Evolutionary conservation across 352 stramenopile genomes (phyloP).

Genomic region (Pythium brachiatum): DNA sequence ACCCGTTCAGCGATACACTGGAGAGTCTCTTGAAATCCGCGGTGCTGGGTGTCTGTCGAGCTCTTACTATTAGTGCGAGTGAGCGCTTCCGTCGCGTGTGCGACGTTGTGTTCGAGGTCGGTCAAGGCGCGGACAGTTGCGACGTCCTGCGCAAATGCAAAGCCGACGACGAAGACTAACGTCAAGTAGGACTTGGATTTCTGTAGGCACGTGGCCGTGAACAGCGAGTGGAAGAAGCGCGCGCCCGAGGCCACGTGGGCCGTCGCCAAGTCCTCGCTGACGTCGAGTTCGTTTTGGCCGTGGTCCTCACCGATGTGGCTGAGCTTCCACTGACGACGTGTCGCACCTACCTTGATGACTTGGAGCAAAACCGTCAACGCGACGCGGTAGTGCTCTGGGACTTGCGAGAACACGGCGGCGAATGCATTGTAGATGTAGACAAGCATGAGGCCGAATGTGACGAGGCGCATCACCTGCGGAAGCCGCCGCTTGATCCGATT

Average conservation of each 20-base stretch:
- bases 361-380: background rate
- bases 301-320: background rate
- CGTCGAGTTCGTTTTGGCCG: background rate
- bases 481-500: background rate
- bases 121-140: background rate
- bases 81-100: background rate
- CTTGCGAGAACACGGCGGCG: background rate
- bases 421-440: background rate
- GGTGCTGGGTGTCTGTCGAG: too few species aligned
- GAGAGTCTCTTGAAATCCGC: too few species aligned
- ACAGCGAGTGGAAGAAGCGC: slow-evolving; percentile 19
- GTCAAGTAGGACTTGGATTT: slow-evolving; percentile 3
- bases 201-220: slow-evolving; percentile 5
- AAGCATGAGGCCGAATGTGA: background rate
- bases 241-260: slow-evolving; percentile 6
- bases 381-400: background rate
- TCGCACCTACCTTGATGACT: background rate
- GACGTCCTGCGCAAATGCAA: background rate
- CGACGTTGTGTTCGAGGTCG: background rate
- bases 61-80: background rate
- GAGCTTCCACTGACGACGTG: background rate
- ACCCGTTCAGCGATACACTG: too few species aligned
- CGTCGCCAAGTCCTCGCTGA: background rate
- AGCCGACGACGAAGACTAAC: background rate
- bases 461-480: background rate